phyloP scores from a whole-genome alignment of 495 filamentous ascomycete species.

The Xylaria intraflava region DNA sequence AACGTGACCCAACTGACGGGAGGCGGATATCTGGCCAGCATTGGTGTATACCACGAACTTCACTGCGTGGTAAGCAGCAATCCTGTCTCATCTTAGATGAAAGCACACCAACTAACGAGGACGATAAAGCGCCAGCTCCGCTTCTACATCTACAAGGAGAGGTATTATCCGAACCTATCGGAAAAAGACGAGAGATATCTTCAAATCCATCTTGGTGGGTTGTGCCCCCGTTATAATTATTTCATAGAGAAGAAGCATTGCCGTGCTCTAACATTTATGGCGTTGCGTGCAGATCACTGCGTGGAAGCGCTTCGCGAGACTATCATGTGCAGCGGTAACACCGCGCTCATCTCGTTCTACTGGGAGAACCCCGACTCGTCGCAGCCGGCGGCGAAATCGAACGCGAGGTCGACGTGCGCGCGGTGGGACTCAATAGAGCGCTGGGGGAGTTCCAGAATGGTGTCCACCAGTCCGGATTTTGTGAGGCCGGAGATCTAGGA shows the following conservation, averaged over 20 bases:
- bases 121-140: constrained; percentile 1
- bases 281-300: constrained; percentile 7
- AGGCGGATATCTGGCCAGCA: constrained; percentile 13
- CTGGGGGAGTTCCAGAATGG: constrained; percentile 5
- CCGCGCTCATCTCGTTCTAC: constrained; percentile 6
- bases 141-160: background rate
- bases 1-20: constrained; percentile 2
- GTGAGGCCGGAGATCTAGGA: too few species aligned
- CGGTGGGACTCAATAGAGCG: constrained; percentile 11
- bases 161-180: constrained; percentile 7
- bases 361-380: background rate
- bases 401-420: constrained; percentile 7
- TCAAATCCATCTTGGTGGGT: constrained; percentile 2
- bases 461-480: background rate
- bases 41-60: constrained; percentile 17
- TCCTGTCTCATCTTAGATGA: background rate
- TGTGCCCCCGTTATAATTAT: too few species aligned
- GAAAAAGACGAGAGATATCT: background rate
- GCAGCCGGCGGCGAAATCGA: constrained; percentile 7
- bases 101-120: background rate
- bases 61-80: constrained; percentile 15
- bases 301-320: constrained; percentile 6
- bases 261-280: background rate
- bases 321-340: constrained; percentile 10
- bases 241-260: background rate